Evolutionary conservation across 306 rosid species (phyloP), one percentile per base, ranked within the genome.

Genomic region (Ormosia emarginata): DNA sequence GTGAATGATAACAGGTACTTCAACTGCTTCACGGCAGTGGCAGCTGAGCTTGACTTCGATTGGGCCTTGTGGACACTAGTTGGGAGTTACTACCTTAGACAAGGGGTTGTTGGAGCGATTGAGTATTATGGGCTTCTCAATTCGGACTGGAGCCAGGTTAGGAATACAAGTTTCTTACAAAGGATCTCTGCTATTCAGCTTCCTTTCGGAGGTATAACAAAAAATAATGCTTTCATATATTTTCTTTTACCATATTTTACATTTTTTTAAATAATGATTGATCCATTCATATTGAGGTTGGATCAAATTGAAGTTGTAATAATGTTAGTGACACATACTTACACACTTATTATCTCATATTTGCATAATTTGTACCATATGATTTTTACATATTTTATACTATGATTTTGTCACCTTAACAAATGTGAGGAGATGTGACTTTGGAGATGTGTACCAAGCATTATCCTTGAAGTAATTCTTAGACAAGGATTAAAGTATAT

Each of bases 41-140:
- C 89, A 0, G 93, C 95, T 63, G 90, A 87, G 34, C 87, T 84
- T 75, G 97, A 93, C 57, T 67, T 88, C n/a, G 95, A 93, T 68
- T 93, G 89, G 90, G 90, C 97, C 3, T 15, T 88, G 8, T 93
- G 97, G 97, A 82, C 97, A 13, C 71, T 91, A 5, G 94, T 71
- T 41, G 97, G 97, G 34, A 91, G 94, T 57, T 91, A 91, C 53
- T 91, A 91, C 81, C 30, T 88, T 1, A 90, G 90, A 77, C 29
- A 86, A 64, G 95, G 95, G 4, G 86, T 88, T 34, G 50, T 90
- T 7, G 97, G 91, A 10, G 13, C 71, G 84, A 74, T 81, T 3
- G 95, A 91, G 90, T 67, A 37, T n/a, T 90, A 87, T 64, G 95
- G 97, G 0, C 5, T 88, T 15, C 82, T 93, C 53, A 70, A 84